Evolutionary conservation across 495 filamentous ascomycete genomes (phyloP).

Genomic region (Alectoria sarmentosa): DNA sequence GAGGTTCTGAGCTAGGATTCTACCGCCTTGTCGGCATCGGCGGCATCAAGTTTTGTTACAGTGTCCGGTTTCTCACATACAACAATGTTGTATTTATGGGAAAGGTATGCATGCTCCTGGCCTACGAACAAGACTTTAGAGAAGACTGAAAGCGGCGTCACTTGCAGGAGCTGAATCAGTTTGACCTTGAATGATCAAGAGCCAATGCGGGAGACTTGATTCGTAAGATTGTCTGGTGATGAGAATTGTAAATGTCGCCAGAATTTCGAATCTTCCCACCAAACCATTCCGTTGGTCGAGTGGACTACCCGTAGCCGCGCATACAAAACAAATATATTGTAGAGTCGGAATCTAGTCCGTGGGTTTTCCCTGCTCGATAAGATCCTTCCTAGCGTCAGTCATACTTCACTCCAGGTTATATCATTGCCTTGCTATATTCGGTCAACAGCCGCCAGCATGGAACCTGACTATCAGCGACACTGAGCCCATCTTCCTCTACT

Average conservation of each 20-base stretch:
- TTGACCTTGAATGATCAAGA: neutral
- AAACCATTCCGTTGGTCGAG: constrained; percentile 52
- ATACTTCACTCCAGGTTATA: neutral
- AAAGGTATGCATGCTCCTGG: neutral
- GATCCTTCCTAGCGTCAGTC: constrained; percentile 33
- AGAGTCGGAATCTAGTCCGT: constrained; percentile 44
- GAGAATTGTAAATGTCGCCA: constrained; percentile 1
- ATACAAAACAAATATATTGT: constrained; percentile 48
- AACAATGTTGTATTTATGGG: neutral
- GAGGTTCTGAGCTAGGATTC: neutral
- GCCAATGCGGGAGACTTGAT: constrained; percentile 1
- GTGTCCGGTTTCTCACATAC: neutral
- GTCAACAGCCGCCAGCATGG: constrained; percentile 41
- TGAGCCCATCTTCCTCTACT: constrained; percentile 56
- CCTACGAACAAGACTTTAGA: neutral
- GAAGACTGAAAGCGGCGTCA: neutral
- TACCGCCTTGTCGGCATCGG: neutral
- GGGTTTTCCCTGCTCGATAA: constrained; percentile 34
- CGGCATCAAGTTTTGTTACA: neutral
- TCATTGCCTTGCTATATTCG: neutral
- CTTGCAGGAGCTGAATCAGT: neutral
- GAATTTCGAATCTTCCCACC: constrained; percentile 52
- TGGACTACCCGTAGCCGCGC: constrained; percentile 49
- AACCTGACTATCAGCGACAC: constrained; percentile 49
- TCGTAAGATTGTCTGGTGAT: neutral